Base-by-base conservation (phyloP, 2,329 filamentous ascomycete genomes). In the Colletotrichum sp. region DNA sequence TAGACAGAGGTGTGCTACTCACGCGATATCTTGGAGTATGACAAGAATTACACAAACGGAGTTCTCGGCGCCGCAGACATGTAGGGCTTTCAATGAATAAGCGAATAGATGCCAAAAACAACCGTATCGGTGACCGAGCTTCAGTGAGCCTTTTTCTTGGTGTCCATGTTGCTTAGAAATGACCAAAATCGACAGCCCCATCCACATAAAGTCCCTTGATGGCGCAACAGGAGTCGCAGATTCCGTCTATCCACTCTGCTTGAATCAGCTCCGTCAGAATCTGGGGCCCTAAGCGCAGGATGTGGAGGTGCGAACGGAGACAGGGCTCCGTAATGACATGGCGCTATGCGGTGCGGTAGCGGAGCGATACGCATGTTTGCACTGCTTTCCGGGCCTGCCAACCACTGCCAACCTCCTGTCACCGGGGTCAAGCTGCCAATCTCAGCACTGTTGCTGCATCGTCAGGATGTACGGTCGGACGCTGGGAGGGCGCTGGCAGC, bases 1-100 rank as follows among this genome's bases (percentile, higher is more conserved):
- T 84, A 36, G 63, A 68, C 30, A n/a, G n/a, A 26, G 62, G 32
- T 39, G 49, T 57, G 24, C 28, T 16, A 24, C 36, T 44, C 28
- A 39, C 24, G 21, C 21, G 3, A 24, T 44, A 8, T 26, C 8
- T 21, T 24, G 21, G 32, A 30, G 34, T 24, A n/a, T 60, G 65
- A 70, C 55, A 63, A 55, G 18, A 28, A 21, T 57, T 55, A 67
- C 28, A 67, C 13, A 21, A 16, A 30, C 36, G 63, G 63, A 49
- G 26, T 66, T 21, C 16, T 32, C 26, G 63, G 63, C 21, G 36
- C 26, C 18, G 36, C 63, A 52, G 26, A 32, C 24, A 49, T 9
- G 21, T 32, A 32, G 32, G 32, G 62, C n/a, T 64, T 52, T 15
- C 39, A 52, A 16, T 24, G 13, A 49, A 49, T n/a, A 66, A 66